Conservation (phyloP, 129 eudicot species). For the Smallanthus sonchifolius region DNA sequence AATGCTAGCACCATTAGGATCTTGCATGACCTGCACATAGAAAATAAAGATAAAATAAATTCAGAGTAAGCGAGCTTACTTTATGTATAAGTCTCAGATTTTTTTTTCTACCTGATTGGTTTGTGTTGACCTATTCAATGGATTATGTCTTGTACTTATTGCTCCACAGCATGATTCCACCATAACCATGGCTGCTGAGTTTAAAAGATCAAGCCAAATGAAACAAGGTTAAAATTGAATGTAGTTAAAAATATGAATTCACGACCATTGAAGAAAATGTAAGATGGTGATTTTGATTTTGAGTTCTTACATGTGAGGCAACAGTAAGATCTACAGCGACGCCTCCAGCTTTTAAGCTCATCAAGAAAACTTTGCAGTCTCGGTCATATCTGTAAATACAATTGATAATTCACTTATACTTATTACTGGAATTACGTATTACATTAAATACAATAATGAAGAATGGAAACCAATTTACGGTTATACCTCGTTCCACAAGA, state of each 20-base stretch:
- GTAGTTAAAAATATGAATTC: neutral
- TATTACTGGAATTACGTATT: too few relatives aligned
- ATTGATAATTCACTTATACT: too few relatives aligned
- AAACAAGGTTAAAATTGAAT: too few relatives aligned
- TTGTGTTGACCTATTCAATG: conserved; percentile 92
- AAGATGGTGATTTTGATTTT: neutral
- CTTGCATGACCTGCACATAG: too few relatives aligned
- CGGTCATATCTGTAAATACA: conserved; percentile 52
- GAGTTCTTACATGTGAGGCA: conserved; percentile 80
- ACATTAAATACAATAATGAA: too few relatives aligned
- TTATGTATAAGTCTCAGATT: too few relatives aligned
- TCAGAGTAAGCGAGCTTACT: too few relatives aligned
- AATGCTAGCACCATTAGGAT: too few relatives aligned
- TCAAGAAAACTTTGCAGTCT: conserved; percentile 68
- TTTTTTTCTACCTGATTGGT: conserved; percentile 52
- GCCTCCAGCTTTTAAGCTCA: conserved; percentile 98
- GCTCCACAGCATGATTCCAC: conserved; percentile 98
- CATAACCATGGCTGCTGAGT: conserved; percentile 74
- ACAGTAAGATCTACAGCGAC: conserved; percentile 93
- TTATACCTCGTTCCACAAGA: too few relatives aligned
- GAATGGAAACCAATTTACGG: too few relatives aligned
- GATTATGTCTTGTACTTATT: conserved; percentile 89
- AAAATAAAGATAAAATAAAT: too few relatives aligned
- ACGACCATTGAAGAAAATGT: neutral
- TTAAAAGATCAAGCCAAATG: neutral